Conservation (phyloP, 768 basidiomycete genomes). For the Phaffia australis region DNA sequence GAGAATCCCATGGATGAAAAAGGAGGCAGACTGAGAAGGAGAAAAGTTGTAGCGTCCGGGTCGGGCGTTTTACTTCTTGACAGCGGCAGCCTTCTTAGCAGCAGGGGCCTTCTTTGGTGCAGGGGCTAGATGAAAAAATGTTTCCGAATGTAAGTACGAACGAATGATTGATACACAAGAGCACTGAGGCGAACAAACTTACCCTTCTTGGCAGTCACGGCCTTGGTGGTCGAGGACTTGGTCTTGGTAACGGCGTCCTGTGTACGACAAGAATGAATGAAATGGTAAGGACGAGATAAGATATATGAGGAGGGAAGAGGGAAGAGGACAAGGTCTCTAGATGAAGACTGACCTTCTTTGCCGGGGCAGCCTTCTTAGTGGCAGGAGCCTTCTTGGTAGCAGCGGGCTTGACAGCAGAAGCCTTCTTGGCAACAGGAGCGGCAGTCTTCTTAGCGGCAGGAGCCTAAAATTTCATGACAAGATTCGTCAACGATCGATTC, state of each 20-base stretch:
- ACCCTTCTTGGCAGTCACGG: conserved; percentile 15
- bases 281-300: not conserved
- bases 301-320: not conserved
- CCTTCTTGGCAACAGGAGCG: conserved; percentile 32
- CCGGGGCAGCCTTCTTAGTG: conserved; percentile 23
- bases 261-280: not conserved
- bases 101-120: conserved; percentile 12
- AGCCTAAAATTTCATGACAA: not conserved
- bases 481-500: not conserved
- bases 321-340: too few relatives aligned
- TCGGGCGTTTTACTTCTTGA: not conserved
- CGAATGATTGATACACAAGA: not conserved
- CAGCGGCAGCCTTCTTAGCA: conserved; percentile 6
- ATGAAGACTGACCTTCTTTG: conserved; percentile 40
- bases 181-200: too few relatives aligned
- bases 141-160: not conserved
- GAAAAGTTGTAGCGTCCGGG: not conserved
- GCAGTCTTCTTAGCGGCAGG: conserved; percentile 16
- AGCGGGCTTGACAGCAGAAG: conserved; percentile 24
- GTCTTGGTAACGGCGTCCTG: conserved; percentile 21
- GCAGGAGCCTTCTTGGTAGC: conserved; percentile 31
- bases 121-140: not conserved
- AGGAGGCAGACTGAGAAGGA: not conserved
- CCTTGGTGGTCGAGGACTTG: conserved; percentile 23
- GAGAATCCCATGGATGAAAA: not conserved